These are phyloP conservation scores for Bonia amplexicaulis DNA, from an alignment of 176 grass and related monocot genomes.

Conservation along the genomic window DNA sequence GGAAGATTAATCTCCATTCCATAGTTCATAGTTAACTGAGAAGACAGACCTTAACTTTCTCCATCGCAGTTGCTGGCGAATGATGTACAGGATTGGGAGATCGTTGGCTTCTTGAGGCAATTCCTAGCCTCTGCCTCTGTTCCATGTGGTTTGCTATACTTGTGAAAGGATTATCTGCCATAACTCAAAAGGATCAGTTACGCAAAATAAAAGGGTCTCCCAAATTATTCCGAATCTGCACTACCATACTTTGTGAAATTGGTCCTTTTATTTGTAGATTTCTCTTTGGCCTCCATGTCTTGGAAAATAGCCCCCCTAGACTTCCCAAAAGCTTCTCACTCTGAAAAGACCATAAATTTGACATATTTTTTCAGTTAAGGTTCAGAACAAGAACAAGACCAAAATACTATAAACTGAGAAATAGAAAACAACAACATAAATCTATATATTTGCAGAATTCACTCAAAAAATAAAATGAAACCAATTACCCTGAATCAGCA, in stretches of 20 bases:
- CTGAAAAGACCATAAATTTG: slow-evolving; percentile 40
- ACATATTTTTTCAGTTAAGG: neutral
- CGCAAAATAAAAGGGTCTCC: neutral
- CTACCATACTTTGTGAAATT: slow-evolving; percentile 51
- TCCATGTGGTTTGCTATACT: slow-evolving; percentile 45
- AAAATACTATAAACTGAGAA: neutral
- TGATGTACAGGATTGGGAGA: slow-evolving; percentile 25
- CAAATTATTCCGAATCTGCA: slow-evolving; percentile 15
- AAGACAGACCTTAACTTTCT: slow-evolving; percentile 60
- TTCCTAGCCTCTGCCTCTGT: slow-evolving; percentile 52
- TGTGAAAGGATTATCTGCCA: slow-evolving; percentile 38
- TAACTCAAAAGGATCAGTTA: slow-evolving; percentile 16
- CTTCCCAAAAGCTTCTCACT: slow-evolving; percentile 90
- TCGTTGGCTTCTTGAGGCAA: slow-evolving; percentile 37
- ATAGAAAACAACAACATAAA: neutral
- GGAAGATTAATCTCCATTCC: neutral
- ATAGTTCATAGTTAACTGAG: neutral
- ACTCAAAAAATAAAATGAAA: neutral
- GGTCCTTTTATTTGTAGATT: slow-evolving; percentile 75
- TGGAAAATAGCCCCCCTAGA: slow-evolving; percentile 92
- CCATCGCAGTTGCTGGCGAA: slow-evolving; percentile 41
- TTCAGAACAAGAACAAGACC: neutral
- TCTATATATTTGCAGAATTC: neutral
- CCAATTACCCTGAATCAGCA: neutral
- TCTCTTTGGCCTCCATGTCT: slow-evolving; percentile 88